These are phyloP conservation scores for Hyphopichia khmerensis DNA, from an alignment of 1,139 yeast genomes.

Conservation along the genomic window DNA sequence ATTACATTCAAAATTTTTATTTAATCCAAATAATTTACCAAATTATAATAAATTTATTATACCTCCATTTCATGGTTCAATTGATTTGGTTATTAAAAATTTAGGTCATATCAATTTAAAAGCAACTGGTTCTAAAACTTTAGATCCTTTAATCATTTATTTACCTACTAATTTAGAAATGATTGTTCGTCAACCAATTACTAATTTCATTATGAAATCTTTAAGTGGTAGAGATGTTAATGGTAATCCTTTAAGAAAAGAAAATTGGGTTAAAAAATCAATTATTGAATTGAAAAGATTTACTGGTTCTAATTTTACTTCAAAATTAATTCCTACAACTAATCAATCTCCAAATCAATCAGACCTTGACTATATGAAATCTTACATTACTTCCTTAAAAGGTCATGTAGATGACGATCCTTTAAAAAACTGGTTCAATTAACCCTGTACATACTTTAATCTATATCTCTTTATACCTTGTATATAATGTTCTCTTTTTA, in stretches of 20 bases:
- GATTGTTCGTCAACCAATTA: constrained; percentile 37
- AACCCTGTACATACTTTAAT: too few species aligned
- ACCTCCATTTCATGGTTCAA: constrained; percentile 68
- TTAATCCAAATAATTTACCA: constrained; percentile 27
- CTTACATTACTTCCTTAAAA: constrained; percentile 5
- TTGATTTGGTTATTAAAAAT: constrained; percentile 68
- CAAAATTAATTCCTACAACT: constrained; percentile 18
- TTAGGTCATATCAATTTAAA: constrained; percentile 65
- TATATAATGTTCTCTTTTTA: too few species aligned
- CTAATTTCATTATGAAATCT: constrained; percentile 29
- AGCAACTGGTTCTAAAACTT: constrained; percentile 55
- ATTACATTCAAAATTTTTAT: constrained; percentile 29
- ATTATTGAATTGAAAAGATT: constrained; percentile 25
- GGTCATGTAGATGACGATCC: constrained; percentile 2
- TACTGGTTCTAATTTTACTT: constrained; percentile 23
- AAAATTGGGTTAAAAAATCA: constrained; percentile 26
- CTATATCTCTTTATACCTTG: too few species aligned
- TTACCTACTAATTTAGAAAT: constrained; percentile 32
- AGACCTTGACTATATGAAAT: constrained; percentile 5
- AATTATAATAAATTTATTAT: constrained; percentile 41
- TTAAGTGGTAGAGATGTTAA: constrained; percentile 38
- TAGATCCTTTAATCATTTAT: constrained; percentile 29
- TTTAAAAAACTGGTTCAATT: constrained; percentile 5
- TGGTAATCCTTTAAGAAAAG: constrained; percentile 36
- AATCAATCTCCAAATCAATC: constrained; percentile 3